These are phyloP conservation scores for Saraca asoca DNA, from an alignment of 331 rosid genomes.

Conservation along the genomic window DNA sequence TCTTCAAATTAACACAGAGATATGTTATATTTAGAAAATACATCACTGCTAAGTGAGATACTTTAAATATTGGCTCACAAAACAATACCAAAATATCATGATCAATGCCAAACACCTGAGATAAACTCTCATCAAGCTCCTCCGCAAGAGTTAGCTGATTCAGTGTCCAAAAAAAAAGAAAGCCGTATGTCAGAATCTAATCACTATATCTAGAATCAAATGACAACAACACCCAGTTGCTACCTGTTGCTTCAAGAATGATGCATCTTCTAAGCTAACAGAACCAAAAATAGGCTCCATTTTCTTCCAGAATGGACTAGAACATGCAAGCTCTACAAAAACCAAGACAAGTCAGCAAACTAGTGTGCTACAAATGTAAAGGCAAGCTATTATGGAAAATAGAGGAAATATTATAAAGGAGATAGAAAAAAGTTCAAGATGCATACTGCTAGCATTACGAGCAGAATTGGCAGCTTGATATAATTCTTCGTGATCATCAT, in stretches of 20 bases:
- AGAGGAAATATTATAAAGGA: background rate
- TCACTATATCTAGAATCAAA: constrained; percentile 24
- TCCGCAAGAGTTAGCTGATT: constrained; percentile 64
- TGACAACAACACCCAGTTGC: background rate
- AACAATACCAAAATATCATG: constrained; percentile 57
- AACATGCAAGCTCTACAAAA: constrained; percentile 67
- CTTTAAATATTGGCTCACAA: constrained; percentile 22
- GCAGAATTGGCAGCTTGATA: constrained; percentile 73
- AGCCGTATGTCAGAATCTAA: constrained; percentile 25
- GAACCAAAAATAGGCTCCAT: constrained; percentile 69
- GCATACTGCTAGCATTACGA: constrained; percentile 70
- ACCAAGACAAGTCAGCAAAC: constrained; percentile 31
- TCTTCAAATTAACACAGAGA: constrained; percentile 19
- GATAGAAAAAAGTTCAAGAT: constrained; percentile 33
- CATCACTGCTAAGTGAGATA: constrained; percentile 8
- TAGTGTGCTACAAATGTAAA: constrained; percentile 28
- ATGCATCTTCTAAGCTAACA: constrained; percentile 61
- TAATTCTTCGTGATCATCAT: constrained; percentile 81
- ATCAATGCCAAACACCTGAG: constrained; percentile 58
- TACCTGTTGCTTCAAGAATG: constrained; percentile 81
- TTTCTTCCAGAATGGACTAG: constrained; percentile 78
- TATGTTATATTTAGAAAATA: constrained; percentile 11
- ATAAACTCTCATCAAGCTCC: constrained; percentile 64
- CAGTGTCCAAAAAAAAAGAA: constrained; percentile 25
- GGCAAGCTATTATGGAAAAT: constrained; percentile 20